These are phyloP conservation scores for Antrodiella citrinella DNA, from an alignment of 768 basidiomycete species.

Conservation along the genomic window DNA sequence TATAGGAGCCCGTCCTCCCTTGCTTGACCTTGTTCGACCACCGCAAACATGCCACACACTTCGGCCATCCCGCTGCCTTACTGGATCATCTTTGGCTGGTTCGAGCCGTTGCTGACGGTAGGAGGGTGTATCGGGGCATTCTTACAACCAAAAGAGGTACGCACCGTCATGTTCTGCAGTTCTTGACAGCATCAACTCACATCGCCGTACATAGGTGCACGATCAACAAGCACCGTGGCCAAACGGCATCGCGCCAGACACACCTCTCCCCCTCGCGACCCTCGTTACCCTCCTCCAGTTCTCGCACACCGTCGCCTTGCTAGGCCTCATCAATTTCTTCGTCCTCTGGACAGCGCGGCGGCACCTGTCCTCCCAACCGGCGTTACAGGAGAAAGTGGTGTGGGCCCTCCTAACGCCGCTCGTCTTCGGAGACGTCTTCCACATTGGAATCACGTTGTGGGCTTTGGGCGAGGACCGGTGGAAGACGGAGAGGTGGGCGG, in stretches of 20 bases:
- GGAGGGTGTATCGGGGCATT: constrained; percentile 61
- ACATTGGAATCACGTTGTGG: constrained; percentile 64
- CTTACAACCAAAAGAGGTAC: constrained; percentile 55
- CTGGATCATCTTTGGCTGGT: constrained; percentile 64
- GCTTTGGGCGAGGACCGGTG: constrained; percentile 63
- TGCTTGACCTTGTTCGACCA: no score
- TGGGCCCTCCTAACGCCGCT: constrained; percentile 58
- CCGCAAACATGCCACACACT: constrained; percentile 37
- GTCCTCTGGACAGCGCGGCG: constrained; percentile 53
- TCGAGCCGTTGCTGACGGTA: constrained; percentile 64
- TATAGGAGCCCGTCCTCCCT: no score
- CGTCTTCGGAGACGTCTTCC: constrained; percentile 58
- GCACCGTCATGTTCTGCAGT: no score
- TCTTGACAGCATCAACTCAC: no score
- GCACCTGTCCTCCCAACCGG: constrained; percentile 49
- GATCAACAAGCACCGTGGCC: constrained; percentile 75
- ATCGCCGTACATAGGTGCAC: no score
- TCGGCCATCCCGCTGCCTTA: constrained; percentile 70
- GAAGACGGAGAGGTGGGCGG: constrained; percentile 52
- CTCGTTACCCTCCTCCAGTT: constrained; percentile 67
- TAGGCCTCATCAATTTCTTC: constrained; percentile 65
- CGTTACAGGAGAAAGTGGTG: constrained; percentile 67
- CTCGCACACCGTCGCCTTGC: constrained; percentile 68
- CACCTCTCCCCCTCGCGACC: constrained; percentile 50
- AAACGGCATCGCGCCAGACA: constrained; percentile 34